Percentiles rank a stretch among this genome's conserved stretches.
Conservation (phyloP, 2,329 filamentous ascomycete genomes). For the Didymella arachidicola region DNA sequence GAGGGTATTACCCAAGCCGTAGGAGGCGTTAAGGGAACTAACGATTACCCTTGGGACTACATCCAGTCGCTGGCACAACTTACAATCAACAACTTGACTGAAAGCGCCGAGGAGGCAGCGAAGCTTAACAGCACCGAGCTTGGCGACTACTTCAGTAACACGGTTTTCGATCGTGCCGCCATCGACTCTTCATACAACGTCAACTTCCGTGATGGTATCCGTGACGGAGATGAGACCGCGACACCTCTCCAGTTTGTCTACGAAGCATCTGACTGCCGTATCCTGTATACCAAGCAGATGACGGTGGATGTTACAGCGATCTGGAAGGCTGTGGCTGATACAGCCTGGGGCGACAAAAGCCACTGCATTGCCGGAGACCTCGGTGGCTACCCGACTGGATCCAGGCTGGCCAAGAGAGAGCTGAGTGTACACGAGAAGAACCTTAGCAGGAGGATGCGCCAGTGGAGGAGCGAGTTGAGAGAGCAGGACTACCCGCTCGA, state of each 20-base stretch:
- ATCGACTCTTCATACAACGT: conserved; percentile 40
- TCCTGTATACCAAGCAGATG: conserved; percentile 67
- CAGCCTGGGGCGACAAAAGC: conserved; percentile 43
- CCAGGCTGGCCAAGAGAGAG: conserved; percentile 35
- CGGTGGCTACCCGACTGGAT: conserved; percentile 26
- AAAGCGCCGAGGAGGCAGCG: conserved; percentile 35
- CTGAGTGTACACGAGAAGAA: conserved; percentile 34
- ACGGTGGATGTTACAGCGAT: conserved; percentile 60
- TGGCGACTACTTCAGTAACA: conserved; percentile 42
- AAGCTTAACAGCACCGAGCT: conserved; percentile 44
- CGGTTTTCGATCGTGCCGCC: conserved; percentile 42
- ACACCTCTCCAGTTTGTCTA: conserved; percentile 68
- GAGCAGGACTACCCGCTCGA: conserved; percentile 47
- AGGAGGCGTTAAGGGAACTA: conserved; percentile 70
- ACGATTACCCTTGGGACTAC: conserved; percentile 45
- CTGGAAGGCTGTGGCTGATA: conserved; percentile 59
- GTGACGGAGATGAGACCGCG: conserved; percentile 51
- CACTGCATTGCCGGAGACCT: conserved; percentile 47
- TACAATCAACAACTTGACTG: conserved; percentile 32
- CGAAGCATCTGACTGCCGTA: conserved; percentile 67
- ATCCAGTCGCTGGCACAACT: conserved; percentile 41
- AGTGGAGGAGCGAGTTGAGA: conserved; percentile 40
- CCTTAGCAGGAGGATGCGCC: conserved; percentile 38
- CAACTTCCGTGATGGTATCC: conserved; percentile 54
- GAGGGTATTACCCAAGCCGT: conserved; percentile 61